Evolutionary conservation across 306 rosid genomes (phyloP).

Genomic region (peach (Prunus persica)): Prunus_persica_NCBIv2 NC_034012.1:3839001-3839500

Average conservation of each 20-base stretch:
- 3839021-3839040: constrained; percentile 13
- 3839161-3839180: constrained; percentile 18
- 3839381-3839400: constrained; percentile 69
- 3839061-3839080: constrained; percentile 18
- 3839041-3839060: constrained; percentile 61
- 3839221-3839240: constrained; percentile 50
- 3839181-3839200: constrained; percentile 90
- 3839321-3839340: constrained; percentile 81
- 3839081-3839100: constrained; percentile 16
- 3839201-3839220: constrained; percentile 69
- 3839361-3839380: constrained; percentile 72
- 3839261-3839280: constrained; percentile 33
- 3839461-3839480: constrained; percentile 70
- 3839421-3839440: constrained; percentile 79
- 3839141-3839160: neutral
- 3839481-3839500: constrained; percentile 88
- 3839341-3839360: constrained; percentile 66
- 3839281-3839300: constrained; percentile 38
- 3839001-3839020: neutral
- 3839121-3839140: constrained; percentile 9
- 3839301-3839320: constrained; percentile 72
- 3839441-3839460: constrained; percentile 74
- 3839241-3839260: constrained; percentile 41
- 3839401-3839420: constrained; percentile 61
- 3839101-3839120: neutral